Evolutionary conservation across 106 monocot species (phyloP), one percentile per base, ranked within the genome.

Genomic region (Phalaenopsis equestris): DNA sequence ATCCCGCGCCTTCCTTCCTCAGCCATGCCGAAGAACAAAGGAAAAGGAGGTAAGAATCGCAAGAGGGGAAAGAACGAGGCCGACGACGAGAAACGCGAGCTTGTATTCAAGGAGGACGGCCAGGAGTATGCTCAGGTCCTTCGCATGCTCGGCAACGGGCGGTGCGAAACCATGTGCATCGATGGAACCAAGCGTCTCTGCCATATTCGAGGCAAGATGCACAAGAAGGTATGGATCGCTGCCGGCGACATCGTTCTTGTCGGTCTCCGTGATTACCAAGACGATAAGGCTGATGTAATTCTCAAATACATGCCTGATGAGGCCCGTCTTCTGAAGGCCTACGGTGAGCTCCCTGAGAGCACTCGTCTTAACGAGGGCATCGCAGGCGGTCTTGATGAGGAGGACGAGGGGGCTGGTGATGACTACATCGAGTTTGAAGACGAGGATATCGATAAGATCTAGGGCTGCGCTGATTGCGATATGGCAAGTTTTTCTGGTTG

Each of bases 281-380:
- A 91, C 78, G 91, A 91, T 47, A 91, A 91, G 83, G 91, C 91
- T 19, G 91, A 91, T 61, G 91, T 91, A 39, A 91, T 91, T 78
- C 83, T 91, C 65, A 91, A 91, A 82, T 91, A 91, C 88, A 91
- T 91, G 91, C 88, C 91, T 15, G 91, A 91, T 61, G 91, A 91
- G 80, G 91, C 91, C 41, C 55, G 91, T 52, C 84, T 91, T 3
- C 84, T 91, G 30, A 91, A 91, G 81, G 91, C 91, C 55, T 91
- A 91, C 73, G 91, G 91, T 1, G 91, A 91, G 83, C 78, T 91
- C 5, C 91, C 91, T 8, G 91, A 91, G 55, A 84, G 75, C 80
- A 86, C 84, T 41, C 82, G 91, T 76, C 80, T 91, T 67, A 91
- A 91, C 82, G 91, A 91, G 75, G 91, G 91, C 36, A 86, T 91